Evolutionary conservation across 257 asterid species (phyloP).

Genomic region (Voacanga thouarsii): DNA sequence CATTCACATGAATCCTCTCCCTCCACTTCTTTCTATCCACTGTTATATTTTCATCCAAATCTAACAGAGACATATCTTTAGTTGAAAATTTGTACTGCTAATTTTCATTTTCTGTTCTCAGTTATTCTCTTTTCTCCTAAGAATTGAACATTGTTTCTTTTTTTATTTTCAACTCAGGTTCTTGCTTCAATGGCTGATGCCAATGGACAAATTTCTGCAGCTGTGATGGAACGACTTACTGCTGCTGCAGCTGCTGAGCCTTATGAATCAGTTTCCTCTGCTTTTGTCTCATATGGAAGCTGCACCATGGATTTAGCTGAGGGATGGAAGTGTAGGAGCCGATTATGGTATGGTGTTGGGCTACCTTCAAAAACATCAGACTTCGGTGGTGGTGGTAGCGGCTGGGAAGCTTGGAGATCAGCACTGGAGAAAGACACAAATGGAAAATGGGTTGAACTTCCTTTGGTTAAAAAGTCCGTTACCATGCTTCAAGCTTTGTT

Average conservation of each 20-base stretch:
- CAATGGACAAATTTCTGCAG: constrained; percentile 75
- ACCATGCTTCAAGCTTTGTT: constrained; percentile 92
- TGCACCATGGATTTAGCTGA: constrained; percentile 76
- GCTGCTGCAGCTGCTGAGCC: constrained; percentile 98
- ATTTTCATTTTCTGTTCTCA: neutral
- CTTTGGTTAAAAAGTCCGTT: constrained; percentile 82
- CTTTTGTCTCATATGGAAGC: constrained; percentile 96
- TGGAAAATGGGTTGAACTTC: constrained; percentile 95
- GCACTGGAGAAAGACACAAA: constrained; percentile 78
- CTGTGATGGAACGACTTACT: constrained; percentile 84
- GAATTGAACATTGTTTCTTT: constrained; percentile 16
- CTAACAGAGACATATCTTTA: too few species aligned
- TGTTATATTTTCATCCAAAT: too few species aligned
- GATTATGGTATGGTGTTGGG: constrained; percentile 92
- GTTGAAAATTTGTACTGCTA: neutral
- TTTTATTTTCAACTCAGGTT: constrained; percentile 45
- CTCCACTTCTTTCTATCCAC: too few species aligned
- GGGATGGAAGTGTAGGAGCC: constrained; percentile 98
- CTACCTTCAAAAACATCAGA: constrained; percentile 48
- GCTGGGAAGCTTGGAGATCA: constrained; percentile 93
- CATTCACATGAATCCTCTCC: too few species aligned
- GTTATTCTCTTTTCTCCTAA: constrained; percentile 10
- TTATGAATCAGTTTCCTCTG: constrained; percentile 84
- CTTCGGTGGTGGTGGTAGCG: constrained; percentile 96
- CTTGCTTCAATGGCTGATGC: constrained; percentile 95